These are phyloP conservation scores for Aspergillus heteromorphus DNA, from an alignment of 495 filamentous ascomycete genomes.

Conservation along the genomic window DNA sequence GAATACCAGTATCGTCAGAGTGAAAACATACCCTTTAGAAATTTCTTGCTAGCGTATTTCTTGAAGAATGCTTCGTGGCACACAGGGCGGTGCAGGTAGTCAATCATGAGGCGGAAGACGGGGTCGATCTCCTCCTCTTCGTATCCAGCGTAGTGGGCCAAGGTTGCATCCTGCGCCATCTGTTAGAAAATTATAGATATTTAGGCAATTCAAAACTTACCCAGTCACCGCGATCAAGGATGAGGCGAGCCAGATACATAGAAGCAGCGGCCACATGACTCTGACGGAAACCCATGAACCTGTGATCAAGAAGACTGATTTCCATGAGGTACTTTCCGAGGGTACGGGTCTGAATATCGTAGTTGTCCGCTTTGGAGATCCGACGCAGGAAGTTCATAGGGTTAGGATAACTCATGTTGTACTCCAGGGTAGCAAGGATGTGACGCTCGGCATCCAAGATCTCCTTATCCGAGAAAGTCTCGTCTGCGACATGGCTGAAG, in stretches of 20 bases:
- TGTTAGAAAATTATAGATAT: slow-evolving; percentile 22
- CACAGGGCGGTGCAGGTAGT: slow-evolving; percentile 85
- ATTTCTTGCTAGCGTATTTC: slow-evolving; percentile 99
- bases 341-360: slow-evolving; percentile 94
- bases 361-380: slow-evolving; percentile 97
- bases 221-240: slow-evolving; percentile 85
- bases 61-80: slow-evolving; percentile 96
- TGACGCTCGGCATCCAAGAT: slow-evolving; percentile 97
- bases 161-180: slow-evolving; percentile 62
- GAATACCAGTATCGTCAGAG: not conserved
- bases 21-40: slow-evolving; percentile 74
- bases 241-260: slow-evolving; percentile 91
- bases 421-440: slow-evolving; percentile 82
- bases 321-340: slow-evolving; percentile 98
- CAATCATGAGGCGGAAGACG: slow-evolving; percentile 88
- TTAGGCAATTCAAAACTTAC: too few relatives aligned
- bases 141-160: slow-evolving; percentile 93
- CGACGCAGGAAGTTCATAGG: slow-evolving; percentile 99
- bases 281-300: slow-evolving; percentile 79
- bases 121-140: slow-evolving; percentile 87
- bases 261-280: slow-evolving; percentile 86
- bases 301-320: slow-evolving; percentile 89
- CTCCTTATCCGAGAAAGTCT: slow-evolving; percentile 92
- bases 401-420: slow-evolving; percentile 97
- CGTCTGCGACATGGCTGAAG: slow-evolving; percentile 94